Conservation (phyloP, 345 rosid species). For the Cardamine occulta region DNA sequence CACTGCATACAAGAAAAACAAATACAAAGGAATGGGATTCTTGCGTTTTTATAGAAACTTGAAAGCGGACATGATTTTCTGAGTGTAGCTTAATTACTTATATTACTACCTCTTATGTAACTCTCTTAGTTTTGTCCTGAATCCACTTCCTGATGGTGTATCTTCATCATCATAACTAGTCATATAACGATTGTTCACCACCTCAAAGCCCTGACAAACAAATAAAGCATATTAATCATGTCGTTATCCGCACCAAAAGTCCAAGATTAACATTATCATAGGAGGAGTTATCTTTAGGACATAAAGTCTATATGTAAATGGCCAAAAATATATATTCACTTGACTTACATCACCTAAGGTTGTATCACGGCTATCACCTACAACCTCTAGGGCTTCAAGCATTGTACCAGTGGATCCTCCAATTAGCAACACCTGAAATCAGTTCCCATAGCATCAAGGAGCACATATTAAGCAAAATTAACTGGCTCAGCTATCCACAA, state of each 20-base stretch:
- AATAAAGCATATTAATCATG: background rate
- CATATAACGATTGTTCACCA: slow-evolving; percentile 58
- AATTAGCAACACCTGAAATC: slow-evolving; percentile 73
- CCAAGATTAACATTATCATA: background rate
- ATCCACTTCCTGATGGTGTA: slow-evolving; percentile 70
- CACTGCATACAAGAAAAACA: slow-evolving; percentile 48
- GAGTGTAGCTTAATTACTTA: background rate
- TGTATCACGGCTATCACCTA: slow-evolving; percentile 75
- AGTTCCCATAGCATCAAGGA: slow-evolving; percentile 21
- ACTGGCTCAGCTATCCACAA: slow-evolving; percentile 3
- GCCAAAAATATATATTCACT: background rate
- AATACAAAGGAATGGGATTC: background rate
- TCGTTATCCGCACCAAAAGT: background rate
- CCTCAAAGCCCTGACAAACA: slow-evolving; percentile 61
- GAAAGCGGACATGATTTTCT: background rate
- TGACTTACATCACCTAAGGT: slow-evolving; percentile 74
- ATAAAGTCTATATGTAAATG: background rate
- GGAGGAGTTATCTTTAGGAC: background rate
- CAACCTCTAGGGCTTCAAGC: slow-evolving; percentile 93
- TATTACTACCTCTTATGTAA: slow-evolving; percentile 65
- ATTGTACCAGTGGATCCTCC: slow-evolving; percentile 99
- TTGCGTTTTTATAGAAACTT: background rate
- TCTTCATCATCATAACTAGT: slow-evolving; percentile 64
- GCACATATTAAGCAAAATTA: slow-evolving; percentile 14
- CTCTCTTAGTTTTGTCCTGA: slow-evolving; percentile 83